phyloP scores from a whole-genome alignment of 2,329 filamentous ascomycete genomes.

The Sordariomycetes sp. region DNA sequence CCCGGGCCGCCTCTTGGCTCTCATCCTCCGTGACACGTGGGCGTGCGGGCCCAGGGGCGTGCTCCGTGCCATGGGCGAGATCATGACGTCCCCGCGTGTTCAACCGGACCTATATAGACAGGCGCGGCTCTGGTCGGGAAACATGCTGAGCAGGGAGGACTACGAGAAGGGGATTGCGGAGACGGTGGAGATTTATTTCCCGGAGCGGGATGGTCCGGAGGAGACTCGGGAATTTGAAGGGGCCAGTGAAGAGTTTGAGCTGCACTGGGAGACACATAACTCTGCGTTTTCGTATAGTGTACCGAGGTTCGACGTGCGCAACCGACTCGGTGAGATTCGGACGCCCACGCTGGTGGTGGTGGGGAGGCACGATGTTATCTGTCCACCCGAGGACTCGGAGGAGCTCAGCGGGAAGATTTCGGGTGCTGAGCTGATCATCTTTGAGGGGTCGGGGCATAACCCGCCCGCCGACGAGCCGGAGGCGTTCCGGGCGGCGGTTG shows the following conservation, averaged over 20 bases:
- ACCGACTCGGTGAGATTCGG: constrained; percentile 8
- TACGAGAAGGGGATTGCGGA: constrained; percentile 8
- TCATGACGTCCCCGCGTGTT: constrained; percentile 7
- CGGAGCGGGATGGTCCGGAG: not conserved
- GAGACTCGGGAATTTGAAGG: not conserved
- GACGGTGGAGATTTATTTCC: constrained; percentile 9
- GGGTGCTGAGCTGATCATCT: constrained; percentile 9
- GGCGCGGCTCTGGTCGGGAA: constrained; percentile 10
- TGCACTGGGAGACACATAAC: constrained; percentile 12
- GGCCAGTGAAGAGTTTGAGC: not conserved
- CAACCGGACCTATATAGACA: constrained; percentile 9
- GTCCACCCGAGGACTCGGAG: constrained; percentile 9
- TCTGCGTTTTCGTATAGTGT: constrained; percentile 10
- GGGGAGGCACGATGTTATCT: constrained; percentile 11
- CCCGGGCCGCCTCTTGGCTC: constrained; percentile 8
- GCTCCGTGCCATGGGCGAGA: constrained; percentile 7
- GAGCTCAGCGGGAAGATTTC: constrained; percentile 9
- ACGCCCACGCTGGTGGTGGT: constrained; percentile 10
- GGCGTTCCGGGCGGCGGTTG: constrained; percentile 7
- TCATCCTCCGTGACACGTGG: constrained; percentile 12
- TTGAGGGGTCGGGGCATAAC: constrained; percentile 11
- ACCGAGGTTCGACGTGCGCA: constrained; percentile 11
- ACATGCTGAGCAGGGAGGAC: constrained; percentile 8
- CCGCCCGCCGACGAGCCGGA: constrained; percentile 11
- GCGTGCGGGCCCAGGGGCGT: constrained; percentile 8